These are phyloP conservation scores for Lodderomyces beijingensis DNA, from an alignment of 1,139 yeast species.

Conservation along the genomic window DNA sequence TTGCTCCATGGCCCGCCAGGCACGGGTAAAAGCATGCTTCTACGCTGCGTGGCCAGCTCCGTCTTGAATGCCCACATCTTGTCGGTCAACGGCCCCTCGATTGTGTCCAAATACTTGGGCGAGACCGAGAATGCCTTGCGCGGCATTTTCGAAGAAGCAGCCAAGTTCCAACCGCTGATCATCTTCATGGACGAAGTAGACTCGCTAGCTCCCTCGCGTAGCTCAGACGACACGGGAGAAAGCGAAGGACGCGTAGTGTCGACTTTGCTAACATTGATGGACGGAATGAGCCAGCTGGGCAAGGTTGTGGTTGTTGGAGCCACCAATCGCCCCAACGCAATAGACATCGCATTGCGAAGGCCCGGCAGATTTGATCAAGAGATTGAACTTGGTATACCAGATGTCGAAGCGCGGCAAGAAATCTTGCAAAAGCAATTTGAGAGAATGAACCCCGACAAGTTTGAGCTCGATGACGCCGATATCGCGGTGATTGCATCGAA, in stretches of 20 bases:
- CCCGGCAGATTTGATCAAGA: slow-evolving; percentile 88
- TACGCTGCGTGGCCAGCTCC: slow-evolving; percentile 74
- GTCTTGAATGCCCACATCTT: slow-evolving; percentile 65
- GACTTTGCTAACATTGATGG: slow-evolving; percentile 83
- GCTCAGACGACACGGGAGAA: slow-evolving; percentile 82
- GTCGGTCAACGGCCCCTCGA: slow-evolving; percentile 85
- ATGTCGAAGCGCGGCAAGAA: slow-evolving; percentile 59
- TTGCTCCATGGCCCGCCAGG: slow-evolving; percentile 96
- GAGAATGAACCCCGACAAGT: slow-evolving; percentile 55
- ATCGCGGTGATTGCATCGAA: slow-evolving; percentile 58
- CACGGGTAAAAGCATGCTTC: slow-evolving; percentile 89
- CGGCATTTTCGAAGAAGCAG: slow-evolving; percentile 80
- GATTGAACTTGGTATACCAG: slow-evolving; percentile 76
- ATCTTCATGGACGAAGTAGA: slow-evolving; percentile 91
- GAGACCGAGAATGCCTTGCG: slow-evolving; percentile 86
- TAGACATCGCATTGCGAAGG: slow-evolving; percentile 55
- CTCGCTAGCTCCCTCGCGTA: slow-evolving; percentile 79
- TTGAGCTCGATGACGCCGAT: slow-evolving; percentile 48
- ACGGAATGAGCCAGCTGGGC: slow-evolving; percentile 72
- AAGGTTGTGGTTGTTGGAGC: slow-evolving; percentile 80
- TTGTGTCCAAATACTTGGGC: slow-evolving; percentile 87
- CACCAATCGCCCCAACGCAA: slow-evolving; percentile 69
- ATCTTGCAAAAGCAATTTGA: slow-evolving; percentile 59
- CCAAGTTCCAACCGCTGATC: slow-evolving; percentile 78
- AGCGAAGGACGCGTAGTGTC: slow-evolving; percentile 89